A percentile compares a stretch with the other conserved stretches of the same genome.
These are phyloP conservation scores for Leucogyrophana mollusca DNA, from an alignment of 768 basidiomycete species.

Conservation along the genomic window DNA sequence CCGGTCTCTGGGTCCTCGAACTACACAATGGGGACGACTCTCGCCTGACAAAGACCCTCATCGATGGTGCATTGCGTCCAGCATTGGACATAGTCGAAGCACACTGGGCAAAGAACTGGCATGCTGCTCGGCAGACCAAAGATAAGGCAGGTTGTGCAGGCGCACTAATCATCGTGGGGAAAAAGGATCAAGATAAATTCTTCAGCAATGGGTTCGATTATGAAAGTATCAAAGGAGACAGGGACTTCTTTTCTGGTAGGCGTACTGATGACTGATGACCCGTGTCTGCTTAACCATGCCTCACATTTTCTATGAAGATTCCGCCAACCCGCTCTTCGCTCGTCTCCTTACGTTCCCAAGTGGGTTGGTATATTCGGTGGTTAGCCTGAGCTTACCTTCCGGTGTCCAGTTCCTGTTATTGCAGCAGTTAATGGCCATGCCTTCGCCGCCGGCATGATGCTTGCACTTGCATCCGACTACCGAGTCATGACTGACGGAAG, in stretches of 20 bases:
- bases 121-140: constrained; percentile 39
- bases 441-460: constrained; percentile 81
- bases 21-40: constrained; percentile 78
- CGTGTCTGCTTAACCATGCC: background rate
- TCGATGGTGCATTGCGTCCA: constrained; percentile 61
- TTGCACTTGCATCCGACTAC: constrained; percentile 84
- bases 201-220: constrained; percentile 85
- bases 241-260: constrained; percentile 67
- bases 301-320: constrained; percentile 40
- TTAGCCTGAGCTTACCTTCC: background rate
- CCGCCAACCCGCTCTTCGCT: constrained; percentile 69
- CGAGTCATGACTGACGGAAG: constrained; percentile 84
- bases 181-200: constrained; percentile 78
- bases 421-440: constrained; percentile 84
- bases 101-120: constrained; percentile 63
- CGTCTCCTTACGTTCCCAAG: constrained; percentile 77
- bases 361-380: constrained; percentile 32
- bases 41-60: constrained; percentile 57
- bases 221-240: constrained; percentile 46
- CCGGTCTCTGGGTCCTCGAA: constrained; percentile 73
- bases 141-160: constrained; percentile 59
- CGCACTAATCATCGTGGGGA: constrained; percentile 76
- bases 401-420: constrained; percentile 65
- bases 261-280: constrained; percentile 1
- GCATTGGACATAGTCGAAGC: constrained; percentile 72